Evolutionary conservation across 192 early-diverging fungal genomes (phyloP), one percentile per base, ranked within the genome.

Genomic region (Backusella liffmaniae): DNA sequence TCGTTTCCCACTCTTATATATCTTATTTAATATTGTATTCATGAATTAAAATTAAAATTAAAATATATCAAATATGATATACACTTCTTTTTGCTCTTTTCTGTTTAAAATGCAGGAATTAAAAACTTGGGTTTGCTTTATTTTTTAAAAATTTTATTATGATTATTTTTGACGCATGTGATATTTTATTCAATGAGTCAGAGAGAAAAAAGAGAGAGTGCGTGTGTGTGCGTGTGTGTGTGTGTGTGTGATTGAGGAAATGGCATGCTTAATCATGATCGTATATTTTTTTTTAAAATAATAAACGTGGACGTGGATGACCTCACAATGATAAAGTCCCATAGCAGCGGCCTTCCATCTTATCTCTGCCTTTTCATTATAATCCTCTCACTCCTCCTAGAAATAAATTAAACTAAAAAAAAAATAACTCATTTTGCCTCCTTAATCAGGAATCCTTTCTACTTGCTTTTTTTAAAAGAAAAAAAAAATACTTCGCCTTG

Each of bases 61-160:
- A 62, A 62, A 59, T 18, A 15, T 49, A 49, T 49, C 46, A 49
- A 26, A 29, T 29, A 29, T 62, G 26, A 62, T 62, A 62, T 29
- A 62, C 8, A 62, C 56, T 62, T 23, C 4, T 51, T 9, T 59
- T 62, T 62, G 21, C 42, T 16, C 1, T 39, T 39, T 39, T 39
- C 37, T 39, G 42, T 44, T 44, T 56, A 56, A 56, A 56, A 56
- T 62, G 56, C 56, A 62, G 56, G 56, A 62, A 62, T 62, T 62
- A 49, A 49, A 49, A 49, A 7, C 5, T 21, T 32, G 32, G 32
- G 32, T 32, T n/a, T 49, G 18, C 32, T 32, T 49, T 44, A 16
- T 0, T 18, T 49, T 49, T 1, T n/a, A 49, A 6, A n/a, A 44
- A 16, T 10, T 39, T 44, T 44, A 44, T 16, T 16, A 44, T 44